A percentile compares a stretch with the other conserved stretches of the same genome.
Evolutionary conservation across 2,329 filamentous ascomycete genomes (phyloP).

Genomic region (Ilyonectria destructans): DNA sequence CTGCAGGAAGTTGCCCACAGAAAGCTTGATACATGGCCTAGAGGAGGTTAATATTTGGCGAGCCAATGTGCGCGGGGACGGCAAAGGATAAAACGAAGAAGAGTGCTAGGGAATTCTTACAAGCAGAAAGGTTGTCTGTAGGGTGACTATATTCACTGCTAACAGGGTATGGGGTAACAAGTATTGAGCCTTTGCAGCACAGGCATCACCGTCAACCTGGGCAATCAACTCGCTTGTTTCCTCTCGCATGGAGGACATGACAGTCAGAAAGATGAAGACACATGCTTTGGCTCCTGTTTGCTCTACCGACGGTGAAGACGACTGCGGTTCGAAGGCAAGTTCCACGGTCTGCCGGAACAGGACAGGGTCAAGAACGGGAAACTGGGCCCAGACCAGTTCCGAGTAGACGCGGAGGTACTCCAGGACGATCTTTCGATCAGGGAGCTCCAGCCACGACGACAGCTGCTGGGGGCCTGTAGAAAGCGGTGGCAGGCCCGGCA

Average conservation of each 20-base stretch:
- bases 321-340: slow-evolving; percentile 57
- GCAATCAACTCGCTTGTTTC: slow-evolving; percentile 25
- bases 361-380: slow-evolving; percentile 63
- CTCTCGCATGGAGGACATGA: slow-evolving; percentile 47
- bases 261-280: slow-evolving; percentile 63
- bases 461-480: not conserved
- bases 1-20: slow-evolving; percentile 61
- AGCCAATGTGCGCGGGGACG: not conserved
- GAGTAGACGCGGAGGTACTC: not conserved
- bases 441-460: not conserved
- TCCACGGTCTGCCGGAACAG: slow-evolving; percentile 62
- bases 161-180: slow-evolving; percentile 60
- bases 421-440: not conserved
- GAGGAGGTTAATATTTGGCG: not conserved
- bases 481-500: not conserved
- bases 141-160: slow-evolving; percentile 58
- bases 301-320: slow-evolving; percentile 38
- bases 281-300: slow-evolving; percentile 60
- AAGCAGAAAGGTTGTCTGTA: slow-evolving; percentile 63
- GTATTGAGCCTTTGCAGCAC: slow-evolving; percentile 57
- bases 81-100: not conserved
- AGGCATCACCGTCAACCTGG: slow-evolving; percentile 57
- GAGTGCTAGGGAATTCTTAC: slow-evolving; percentile 49
- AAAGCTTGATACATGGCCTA: slow-evolving; percentile 61
- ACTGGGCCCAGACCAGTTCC: slow-evolving; percentile 50